Evolutionary conservation across 2,329 filamentous ascomycete genomes (phyloP), one percentile per base, ranked within the genome.

Genomic region (Clarireedia paspali): DNA sequence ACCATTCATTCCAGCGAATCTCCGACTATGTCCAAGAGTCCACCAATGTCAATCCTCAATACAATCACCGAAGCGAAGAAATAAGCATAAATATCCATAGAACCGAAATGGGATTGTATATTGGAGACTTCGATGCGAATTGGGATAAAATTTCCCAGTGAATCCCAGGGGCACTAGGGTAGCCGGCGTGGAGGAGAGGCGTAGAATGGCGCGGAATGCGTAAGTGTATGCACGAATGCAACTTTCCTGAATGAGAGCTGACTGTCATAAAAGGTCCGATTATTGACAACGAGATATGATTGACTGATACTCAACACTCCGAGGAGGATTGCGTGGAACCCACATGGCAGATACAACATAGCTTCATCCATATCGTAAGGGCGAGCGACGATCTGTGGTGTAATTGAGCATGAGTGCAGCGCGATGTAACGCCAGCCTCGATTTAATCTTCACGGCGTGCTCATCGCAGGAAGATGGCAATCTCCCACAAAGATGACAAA

Each of bases 41-140:
- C 20, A 56, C 38, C 34, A 42, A 47, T 53, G 14, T 49, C 24
- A 47, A 53, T 24, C 54, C 49, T 2, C 23, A 12, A 23, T 56
- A 56, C 20, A 15, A 34, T 15, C 30, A 53, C 36, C 10, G 36
- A 15, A 53, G 14, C 36, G 54, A 15, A 12, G 30, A 51, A 48
- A 27, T 42, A 39, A 51, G 47, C n/a, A 39, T 26, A 50, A n/a
- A 24, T 15, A 36, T 40, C 3, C 42, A 56, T 14, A 24, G 12
- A 36, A 26, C 24, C 42, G 2, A 42, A 6, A 56, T 53, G 49
- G 34, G 34, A 14, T 7, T 7, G 5, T 42, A 47, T 27, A 36
- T 56, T n/a, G 34, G 34, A 40, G 24, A 12, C 24, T 56, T 39
- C 17, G 44, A 55, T n/a, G 20, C n/a, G 14, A n/a, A 10, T 34